phyloP scores from a whole-genome alignment of 163 green algal genomes.

The Prototheca wickerhamii region DNA sequence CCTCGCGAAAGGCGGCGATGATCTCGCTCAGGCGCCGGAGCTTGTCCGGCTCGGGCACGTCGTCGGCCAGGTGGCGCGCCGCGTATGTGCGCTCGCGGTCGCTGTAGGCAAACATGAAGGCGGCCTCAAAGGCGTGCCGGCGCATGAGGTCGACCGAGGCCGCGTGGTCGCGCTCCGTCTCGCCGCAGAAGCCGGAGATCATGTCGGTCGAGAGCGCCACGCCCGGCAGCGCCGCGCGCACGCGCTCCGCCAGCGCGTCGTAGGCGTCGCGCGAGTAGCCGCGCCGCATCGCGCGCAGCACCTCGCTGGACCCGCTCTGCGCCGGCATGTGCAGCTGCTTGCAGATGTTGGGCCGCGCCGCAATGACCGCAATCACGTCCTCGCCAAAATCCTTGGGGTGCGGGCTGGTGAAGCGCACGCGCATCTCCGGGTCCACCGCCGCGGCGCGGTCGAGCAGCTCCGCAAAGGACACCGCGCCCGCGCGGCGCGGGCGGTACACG shows the following conservation, averaged over 20 bases:
- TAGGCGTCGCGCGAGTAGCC: slow-evolving; percentile 81
- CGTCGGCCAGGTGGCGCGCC: slow-evolving; percentile 51
- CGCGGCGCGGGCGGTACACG: slow-evolving; percentile 63
- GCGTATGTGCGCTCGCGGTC: slow-evolving; percentile 70
- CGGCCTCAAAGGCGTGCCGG: slow-evolving; percentile 58
- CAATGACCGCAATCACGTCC: slow-evolving; percentile 68
- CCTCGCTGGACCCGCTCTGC: slow-evolving; percentile 64
- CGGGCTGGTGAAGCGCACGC: slow-evolving; percentile 79
- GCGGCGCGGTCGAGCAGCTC: slow-evolving; percentile 66
- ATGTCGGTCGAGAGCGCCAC: slow-evolving; percentile 82
- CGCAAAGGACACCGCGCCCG: slow-evolving; percentile 57
- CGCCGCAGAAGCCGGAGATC: slow-evolving; percentile 85
- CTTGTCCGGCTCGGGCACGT: slow-evolving; percentile 66
- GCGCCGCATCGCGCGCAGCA: slow-evolving; percentile 70
- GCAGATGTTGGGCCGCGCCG: slow-evolving; percentile 64
- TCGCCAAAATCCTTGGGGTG: slow-evolving; percentile 88
- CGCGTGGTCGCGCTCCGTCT: slow-evolving; percentile 74
- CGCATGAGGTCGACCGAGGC: slow-evolving; percentile 65
- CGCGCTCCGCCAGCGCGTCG: slow-evolving; percentile 59
- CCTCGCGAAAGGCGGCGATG: slow-evolving; percentile 46
- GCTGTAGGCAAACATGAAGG: slow-evolving; percentile 86
- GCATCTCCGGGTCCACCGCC: slow-evolving; percentile 64
- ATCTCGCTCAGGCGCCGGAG: slow-evolving; percentile 54
- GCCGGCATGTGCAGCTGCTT: slow-evolving; percentile 85
- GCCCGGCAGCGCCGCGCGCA: slow-evolving; percentile 43